phyloP scores from a whole-genome alignment of 495 filamentous ascomycete genomes.

The Aspergillus incahuasiensis region DNA sequence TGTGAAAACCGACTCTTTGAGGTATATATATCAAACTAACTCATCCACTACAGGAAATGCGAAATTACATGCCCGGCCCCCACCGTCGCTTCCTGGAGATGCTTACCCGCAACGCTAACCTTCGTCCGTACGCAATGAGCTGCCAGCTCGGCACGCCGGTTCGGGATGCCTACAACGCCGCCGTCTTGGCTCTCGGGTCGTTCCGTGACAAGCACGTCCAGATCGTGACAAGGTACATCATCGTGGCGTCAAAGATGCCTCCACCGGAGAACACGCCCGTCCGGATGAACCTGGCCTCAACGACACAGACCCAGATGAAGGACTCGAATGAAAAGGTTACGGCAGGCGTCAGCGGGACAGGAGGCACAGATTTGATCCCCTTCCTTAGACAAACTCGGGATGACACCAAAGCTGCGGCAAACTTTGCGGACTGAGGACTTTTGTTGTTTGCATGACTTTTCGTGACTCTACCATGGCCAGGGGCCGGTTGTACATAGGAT shows the following conservation, averaged over 20 bases:
- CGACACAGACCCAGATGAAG: constrained; percentile 23
- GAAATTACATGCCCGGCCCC: constrained; percentile 90
- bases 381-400: constrained; percentile 91
- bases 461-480: too few species aligned
- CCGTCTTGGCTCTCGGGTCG: constrained; percentile 70
- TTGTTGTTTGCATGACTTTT: not conserved
- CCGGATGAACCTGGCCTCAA: constrained; percentile 29
- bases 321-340: constrained; percentile 16
- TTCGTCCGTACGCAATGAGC: constrained; percentile 70
- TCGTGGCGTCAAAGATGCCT: constrained; percentile 46
- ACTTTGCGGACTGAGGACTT: constrained; percentile 17
- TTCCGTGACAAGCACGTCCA: constrained; percentile 90
- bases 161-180: constrained; percentile 78
- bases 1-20: not conserved
- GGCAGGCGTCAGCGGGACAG: constrained; percentile 67
- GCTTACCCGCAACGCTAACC: constrained; percentile 69
- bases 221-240: constrained; percentile 92
- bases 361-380: constrained; percentile 83
- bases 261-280: constrained; percentile 12
- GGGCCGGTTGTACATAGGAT: not conserved
- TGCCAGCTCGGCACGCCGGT: constrained; percentile 56
- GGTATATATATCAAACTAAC: not conserved
- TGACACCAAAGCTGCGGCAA: constrained; percentile 55
- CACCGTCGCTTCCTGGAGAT: constrained; percentile 82
- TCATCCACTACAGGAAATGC: constrained; percentile 65